A percentile compares a stretch with the other conserved stretches of the same genome.
phyloP scores from a whole-genome alignment of 1,139 yeast genomes.

The Kodamaea alishanica region DNA sequence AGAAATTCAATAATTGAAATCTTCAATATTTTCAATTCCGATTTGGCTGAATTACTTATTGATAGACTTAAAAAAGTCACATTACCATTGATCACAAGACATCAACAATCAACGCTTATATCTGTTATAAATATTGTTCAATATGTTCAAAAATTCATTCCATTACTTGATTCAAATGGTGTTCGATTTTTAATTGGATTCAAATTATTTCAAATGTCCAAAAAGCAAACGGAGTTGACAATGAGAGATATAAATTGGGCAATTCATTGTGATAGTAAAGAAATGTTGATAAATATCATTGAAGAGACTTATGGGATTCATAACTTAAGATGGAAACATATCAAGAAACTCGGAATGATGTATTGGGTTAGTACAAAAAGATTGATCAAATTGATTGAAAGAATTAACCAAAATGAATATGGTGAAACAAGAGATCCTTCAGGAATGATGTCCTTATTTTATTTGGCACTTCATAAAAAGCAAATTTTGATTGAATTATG shows the following conservation, averaged over 20 bases:
- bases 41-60: slow-evolving; percentile 47
- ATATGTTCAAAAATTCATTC: slow-evolving; percentile 46
- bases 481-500: slow-evolving; percentile 77
- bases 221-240: slow-evolving; percentile 41
- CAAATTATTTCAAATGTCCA: slow-evolving; percentile 54
- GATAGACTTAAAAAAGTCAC: slow-evolving; percentile 63
- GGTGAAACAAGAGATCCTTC: slow-evolving; percentile 67
- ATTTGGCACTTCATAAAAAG: slow-evolving; percentile 73
- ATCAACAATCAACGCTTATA: slow-evolving; percentile 81
- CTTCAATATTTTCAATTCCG: slow-evolving; percentile 39
- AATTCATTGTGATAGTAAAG: slow-evolving; percentile 74
- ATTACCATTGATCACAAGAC: slow-evolving; percentile 80
- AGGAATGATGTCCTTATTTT: slow-evolving; percentile 64
- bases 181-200: slow-evolving; percentile 68
- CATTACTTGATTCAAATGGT: slow-evolving; percentile 68
- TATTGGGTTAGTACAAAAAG: slow-evolving; percentile 65
- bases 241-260: slow-evolving; percentile 91
- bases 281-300: slow-evolving; percentile 55
- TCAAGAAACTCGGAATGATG: slow-evolving; percentile 59
- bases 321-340: slow-evolving; percentile 56
- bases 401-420: slow-evolving; percentile 67
- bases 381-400: slow-evolving; percentile 56
- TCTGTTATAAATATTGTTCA: slow-evolving; percentile 64
- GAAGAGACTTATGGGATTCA: slow-evolving; percentile 39
- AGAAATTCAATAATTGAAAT: slow-evolving; percentile 20